phyloP scores from a whole-genome alignment of 805 yeast species.

The Sugiyamaella smithiae region DNA sequence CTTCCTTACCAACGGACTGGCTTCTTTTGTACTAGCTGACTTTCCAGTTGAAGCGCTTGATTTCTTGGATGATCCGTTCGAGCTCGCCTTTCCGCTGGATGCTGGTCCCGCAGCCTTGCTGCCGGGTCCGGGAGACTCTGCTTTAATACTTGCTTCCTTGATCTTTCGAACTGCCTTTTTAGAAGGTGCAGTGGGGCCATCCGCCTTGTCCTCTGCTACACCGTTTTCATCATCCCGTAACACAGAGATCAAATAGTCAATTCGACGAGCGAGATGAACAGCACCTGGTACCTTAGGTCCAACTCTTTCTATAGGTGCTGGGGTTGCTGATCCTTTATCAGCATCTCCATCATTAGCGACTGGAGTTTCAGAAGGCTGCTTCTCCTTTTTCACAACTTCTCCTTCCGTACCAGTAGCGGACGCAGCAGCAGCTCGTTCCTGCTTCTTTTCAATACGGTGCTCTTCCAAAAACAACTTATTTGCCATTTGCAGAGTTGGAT shows the following conservation, averaged over 20 bases:
- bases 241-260: conserved; percentile 76
- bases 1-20: background rate
- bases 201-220: background rate
- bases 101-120: conserved; percentile 1
- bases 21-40: background rate
- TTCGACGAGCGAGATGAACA: conserved; percentile 87
- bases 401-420: conserved; percentile 12
- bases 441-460: conserved; percentile 36
- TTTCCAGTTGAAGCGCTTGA: background rate
- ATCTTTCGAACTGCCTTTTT: background rate
- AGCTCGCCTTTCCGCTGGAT: background rate
- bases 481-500: conserved; percentile 82
- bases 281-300: conserved; percentile 81
- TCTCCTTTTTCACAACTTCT: conserved; percentile 12
- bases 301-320: conserved; percentile 31
- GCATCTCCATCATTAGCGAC: conserved; percentile 5
- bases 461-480: conserved; percentile 76
- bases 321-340: conserved; percentile 12
- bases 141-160: background rate
- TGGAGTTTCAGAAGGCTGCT: conserved; percentile 22
- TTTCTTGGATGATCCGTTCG: background rate
- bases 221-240: conserved; percentile 51
- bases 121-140: background rate
- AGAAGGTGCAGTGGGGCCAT: background rate
- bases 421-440: conserved; percentile 31